phyloP scores from a whole-genome alignment of 2,329 filamentous ascomycete species.

The Iodosphaeria phyllophila region DNA sequence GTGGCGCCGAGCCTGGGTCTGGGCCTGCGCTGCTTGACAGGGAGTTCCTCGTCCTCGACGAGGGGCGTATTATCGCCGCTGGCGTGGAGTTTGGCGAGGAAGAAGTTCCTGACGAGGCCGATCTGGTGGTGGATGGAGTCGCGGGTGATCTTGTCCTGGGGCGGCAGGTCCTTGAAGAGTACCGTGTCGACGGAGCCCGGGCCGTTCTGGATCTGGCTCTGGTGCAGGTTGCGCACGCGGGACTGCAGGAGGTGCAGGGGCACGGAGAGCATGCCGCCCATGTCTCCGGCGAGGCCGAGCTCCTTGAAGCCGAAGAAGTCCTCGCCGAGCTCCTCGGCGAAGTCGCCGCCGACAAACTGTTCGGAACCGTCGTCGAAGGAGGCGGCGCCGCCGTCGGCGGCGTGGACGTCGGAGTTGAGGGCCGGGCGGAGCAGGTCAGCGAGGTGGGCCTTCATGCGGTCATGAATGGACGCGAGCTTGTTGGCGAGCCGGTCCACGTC shows the following conservation, averaged over 20 bases:
- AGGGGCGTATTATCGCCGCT: conserved; percentile 69
- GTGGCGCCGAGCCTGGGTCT: conserved; percentile 48
- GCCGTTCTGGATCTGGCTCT: conserved; percentile 51
- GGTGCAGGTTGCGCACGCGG: conserved; percentile 69
- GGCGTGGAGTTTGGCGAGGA: conserved; percentile 71
- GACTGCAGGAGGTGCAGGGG: conserved; percentile 88
- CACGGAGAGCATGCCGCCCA: conserved; percentile 77
- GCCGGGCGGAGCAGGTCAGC: conserved; percentile 87
- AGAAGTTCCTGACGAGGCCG: conserved; percentile 79
- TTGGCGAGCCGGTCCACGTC: conserved; percentile 73
- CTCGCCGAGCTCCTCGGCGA: conserved; percentile 92
- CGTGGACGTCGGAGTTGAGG: conserved; percentile 57
- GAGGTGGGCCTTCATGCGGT: conserved; percentile 84
- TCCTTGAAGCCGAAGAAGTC: conserved; percentile 99
- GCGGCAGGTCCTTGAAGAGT: conserved; percentile 47
- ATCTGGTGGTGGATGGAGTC: conserved; percentile 67
- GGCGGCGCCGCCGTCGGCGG: conserved; percentile 57
- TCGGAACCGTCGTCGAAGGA: conserved; percentile 95
- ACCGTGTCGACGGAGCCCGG: conserved; percentile 36
- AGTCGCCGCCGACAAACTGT: conserved; percentile 90
- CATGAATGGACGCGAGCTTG: conserved; percentile 71
- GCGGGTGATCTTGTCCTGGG: conserved; percentile 59
- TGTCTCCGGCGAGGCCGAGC: conserved; percentile 77
- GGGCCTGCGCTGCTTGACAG: conserved; percentile 70
- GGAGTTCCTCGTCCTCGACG: conserved; percentile 86